Evolutionary conservation across 139 green algal species (phyloP), one percentile per base, ranked within the genome.

Genomic region (Bryopsis sp.): DNA sequence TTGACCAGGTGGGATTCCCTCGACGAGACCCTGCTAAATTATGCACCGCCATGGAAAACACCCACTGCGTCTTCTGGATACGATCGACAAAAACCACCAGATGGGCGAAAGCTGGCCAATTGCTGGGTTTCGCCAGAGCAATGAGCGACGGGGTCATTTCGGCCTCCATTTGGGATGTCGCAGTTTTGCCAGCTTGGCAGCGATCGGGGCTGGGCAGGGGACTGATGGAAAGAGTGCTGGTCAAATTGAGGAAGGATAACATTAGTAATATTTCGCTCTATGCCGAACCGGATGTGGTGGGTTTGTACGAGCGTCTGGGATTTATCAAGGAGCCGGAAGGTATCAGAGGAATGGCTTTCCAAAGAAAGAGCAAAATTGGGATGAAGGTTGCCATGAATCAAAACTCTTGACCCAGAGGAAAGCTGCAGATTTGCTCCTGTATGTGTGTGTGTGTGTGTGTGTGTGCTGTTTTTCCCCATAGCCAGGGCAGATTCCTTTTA

Each of bases 121-220:
- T 93, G 57, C 73, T 93, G 0, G 90, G 84, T 11, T 95, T 96
- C 82, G 89, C 83, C 1, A 81, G 90, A 1, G 90, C 89, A 66
- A 95, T 88, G n/a, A 86, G 75, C 36, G 89, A 96, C 61, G 83
- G 84, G 29, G 80, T 79, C 11, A 71, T 96, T 26, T 79, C 69
- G 3, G 89, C 87, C 15, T 92, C 87, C 4, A 91, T 96, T 50
- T 95, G 82, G 89, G 89, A 96, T 72, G 89, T 96, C 58, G 84
- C 88, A 33, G 89, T 93, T 33, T 35, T 75, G 6, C 90, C 90
- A 1, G 76, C 85, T 1, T 96, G 88, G 89, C 90, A 96, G 75
- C 78, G 86, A 2, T 63, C 36, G 0, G 90, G 90, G 0, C 74
- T 95, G 34, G 89, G 90, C 0, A 60, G 89, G 5, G 90, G 72